Evolutionary conservation across 1,284 basidiomycete species (phyloP).

Genomic region (Cerioporus squamosus): DNA sequence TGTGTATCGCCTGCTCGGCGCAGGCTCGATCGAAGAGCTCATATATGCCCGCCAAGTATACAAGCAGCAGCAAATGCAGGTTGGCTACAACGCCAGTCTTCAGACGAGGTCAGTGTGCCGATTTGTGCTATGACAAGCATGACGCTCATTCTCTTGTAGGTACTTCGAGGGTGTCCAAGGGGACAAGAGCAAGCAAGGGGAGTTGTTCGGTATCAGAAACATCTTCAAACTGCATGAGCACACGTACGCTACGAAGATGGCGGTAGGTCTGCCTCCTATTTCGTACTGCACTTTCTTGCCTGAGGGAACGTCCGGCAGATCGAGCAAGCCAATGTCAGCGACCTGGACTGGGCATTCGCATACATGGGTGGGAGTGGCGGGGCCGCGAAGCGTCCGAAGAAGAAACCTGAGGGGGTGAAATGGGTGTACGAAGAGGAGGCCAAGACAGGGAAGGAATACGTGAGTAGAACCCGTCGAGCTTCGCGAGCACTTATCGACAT

Average conservation of each 20-base stretch:
- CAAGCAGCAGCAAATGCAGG: slow-evolving; percentile 89
- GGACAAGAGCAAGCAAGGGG: slow-evolving; percentile 72
- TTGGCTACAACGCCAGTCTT: slow-evolving; percentile 81
- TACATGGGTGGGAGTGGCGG: slow-evolving; percentile 55
- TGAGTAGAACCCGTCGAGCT: slow-evolving; percentile 28
- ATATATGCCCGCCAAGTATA: slow-evolving; percentile 88
- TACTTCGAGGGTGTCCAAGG: slow-evolving; percentile 86
- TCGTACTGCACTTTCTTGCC: background rate
- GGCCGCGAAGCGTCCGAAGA: slow-evolving; percentile 29
- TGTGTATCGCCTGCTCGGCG: slow-evolving; percentile 84
- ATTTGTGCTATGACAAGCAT: too few relatives aligned
- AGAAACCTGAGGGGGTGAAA: slow-evolving; percentile 39
- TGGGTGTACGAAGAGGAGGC: slow-evolving; percentile 55
- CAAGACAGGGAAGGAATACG: slow-evolving; percentile 57
- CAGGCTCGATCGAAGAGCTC: slow-evolving; percentile 85
- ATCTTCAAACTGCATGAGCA: slow-evolving; percentile 82
- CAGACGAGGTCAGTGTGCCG: slow-evolving; percentile 64
- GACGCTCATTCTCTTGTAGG: slow-evolving; percentile 38
- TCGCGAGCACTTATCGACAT: too few relatives aligned
- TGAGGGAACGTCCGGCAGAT: slow-evolving; percentile 51
- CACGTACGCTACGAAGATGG: slow-evolving; percentile 72
- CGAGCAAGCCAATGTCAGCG: slow-evolving; percentile 69
- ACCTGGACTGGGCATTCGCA: slow-evolving; percentile 79
- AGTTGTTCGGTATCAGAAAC: slow-evolving; percentile 83
- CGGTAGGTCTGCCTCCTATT: slow-evolving; percentile 49